phyloP scores from a whole-genome alignment of 371 early-diverging fungal species.

The Homolaphlyctis polyrhiza region DNA sequence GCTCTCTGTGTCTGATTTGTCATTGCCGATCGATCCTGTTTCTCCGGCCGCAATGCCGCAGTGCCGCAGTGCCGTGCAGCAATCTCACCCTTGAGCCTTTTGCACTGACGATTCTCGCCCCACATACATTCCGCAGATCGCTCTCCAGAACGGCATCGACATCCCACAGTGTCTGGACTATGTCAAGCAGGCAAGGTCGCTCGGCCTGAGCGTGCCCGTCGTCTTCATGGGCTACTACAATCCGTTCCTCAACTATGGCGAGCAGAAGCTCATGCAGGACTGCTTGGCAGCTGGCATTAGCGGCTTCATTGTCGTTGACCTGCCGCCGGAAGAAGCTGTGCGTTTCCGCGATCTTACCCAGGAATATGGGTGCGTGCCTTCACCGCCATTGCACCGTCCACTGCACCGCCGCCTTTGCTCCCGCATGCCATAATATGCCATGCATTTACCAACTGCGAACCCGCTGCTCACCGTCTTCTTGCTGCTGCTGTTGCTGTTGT shows the following conservation, averaged over 20 bases:
- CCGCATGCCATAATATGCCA: not conserved
- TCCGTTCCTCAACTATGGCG: slow-evolving; percentile 90
- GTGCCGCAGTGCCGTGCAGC: not conserved
- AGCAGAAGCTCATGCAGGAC: slow-evolving; percentile 72
- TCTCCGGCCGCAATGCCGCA: no score
- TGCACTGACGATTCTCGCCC: not conserved
- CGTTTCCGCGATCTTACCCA: slow-evolving; percentile 71
- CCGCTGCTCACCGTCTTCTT: not conserved
- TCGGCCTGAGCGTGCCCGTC: slow-evolving; percentile 85
- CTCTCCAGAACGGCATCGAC: slow-evolving; percentile 73
- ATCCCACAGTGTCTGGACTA: slow-evolving; percentile 72
- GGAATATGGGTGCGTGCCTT: slow-evolving; percentile 49
- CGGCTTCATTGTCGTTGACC: slow-evolving; percentile 95
- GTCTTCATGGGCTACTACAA: slow-evolving; percentile 98
- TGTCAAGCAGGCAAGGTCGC: slow-evolving; percentile 73
- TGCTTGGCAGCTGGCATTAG: slow-evolving; percentile 80
- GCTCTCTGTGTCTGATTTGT: not conserved
- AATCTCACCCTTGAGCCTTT: not conserved
- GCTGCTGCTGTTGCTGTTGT: not conserved
- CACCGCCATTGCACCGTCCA: not conserved
- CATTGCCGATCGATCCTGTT: no score
- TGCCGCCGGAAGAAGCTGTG: slow-evolving; percentile 93
- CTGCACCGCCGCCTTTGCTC: not conserved
- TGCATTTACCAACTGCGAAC: not conserved
- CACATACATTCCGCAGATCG: slow-evolving; percentile 40